Percentiles rank a stretch among this genome's conserved stretches.
phyloP scores from a whole-genome alignment of 164 flowering plant species.

The Magnolia officinalis region DNA sequence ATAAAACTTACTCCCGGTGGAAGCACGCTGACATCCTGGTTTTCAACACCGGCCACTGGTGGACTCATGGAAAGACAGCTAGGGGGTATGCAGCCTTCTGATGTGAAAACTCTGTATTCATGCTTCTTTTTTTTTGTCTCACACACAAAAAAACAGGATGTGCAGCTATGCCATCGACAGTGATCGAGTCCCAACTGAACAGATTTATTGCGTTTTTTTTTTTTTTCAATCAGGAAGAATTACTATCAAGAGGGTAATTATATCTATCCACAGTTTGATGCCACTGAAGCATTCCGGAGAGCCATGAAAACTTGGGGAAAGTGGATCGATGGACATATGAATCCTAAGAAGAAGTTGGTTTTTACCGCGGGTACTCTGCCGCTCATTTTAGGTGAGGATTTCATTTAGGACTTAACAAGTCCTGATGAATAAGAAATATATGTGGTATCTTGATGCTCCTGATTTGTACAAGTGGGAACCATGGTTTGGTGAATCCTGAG shows the following conservation, averaged over 20 bases:
- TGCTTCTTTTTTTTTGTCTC: background rate
- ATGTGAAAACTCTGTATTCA: background rate
- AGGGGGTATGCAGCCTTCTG: conserved; percentile 49
- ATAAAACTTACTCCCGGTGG: conserved; percentile 72
- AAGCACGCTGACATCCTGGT: conserved; percentile 79
- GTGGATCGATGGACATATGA: conserved; percentile 63
- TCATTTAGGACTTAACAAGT: background rate
- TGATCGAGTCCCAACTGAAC: background rate
- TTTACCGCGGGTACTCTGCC: conserved; percentile 86
- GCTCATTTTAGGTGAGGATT: conserved; percentile 78
- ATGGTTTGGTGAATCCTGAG: background rate
- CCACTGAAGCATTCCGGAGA: conserved; percentile 77
- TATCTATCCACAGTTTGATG: conserved; percentile 78
- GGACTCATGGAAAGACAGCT: conserved; percentile 93
- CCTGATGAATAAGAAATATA: background rate
- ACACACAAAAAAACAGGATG: too few species aligned
- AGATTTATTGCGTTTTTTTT: background rate
- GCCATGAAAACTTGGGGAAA: conserved; percentile 81
- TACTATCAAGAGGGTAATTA: conserved; percentile 81
- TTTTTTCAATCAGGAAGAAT: conserved; percentile 60
- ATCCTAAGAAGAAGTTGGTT: conserved; percentile 52
- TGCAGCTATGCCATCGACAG: background rate
- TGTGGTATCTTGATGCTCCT: background rate
- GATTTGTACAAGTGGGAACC: background rate
- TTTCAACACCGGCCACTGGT: conserved; percentile 96